Percentiles rank a stretch among this genome's conserved stretches.
phyloP scores from a whole-genome alignment of 1,284 basidiomycete species.

The Albatrellus sp. region DNA sequence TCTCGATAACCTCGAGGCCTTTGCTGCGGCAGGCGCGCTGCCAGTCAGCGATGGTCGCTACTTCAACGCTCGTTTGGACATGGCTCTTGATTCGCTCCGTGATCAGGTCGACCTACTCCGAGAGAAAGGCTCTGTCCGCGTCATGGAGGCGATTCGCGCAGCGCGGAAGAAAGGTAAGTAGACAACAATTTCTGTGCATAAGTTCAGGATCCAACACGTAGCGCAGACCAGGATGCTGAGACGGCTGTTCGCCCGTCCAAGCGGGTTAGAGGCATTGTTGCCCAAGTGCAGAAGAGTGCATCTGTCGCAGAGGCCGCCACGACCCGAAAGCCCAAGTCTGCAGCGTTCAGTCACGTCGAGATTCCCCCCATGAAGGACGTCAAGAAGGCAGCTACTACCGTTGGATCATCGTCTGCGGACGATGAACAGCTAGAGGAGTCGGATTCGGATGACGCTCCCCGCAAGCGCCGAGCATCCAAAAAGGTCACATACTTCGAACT shows the following conservation, averaged over 20 bases:
- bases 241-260: constrained; percentile 24
- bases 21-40: constrained; percentile 55
- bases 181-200: constrained; percentile 1
- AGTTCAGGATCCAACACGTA: constrained; percentile 3
- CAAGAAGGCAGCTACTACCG: constrained; percentile 2
- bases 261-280: constrained; percentile 49
- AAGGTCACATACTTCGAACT: constrained; percentile 12
- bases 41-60: constrained; percentile 73
- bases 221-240: constrained; percentile 11
- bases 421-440: background rate
- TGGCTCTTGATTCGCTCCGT: constrained; percentile 43
- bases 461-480: constrained; percentile 7
- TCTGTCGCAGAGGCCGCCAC: constrained; percentile 19
- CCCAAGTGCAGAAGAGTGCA: constrained; percentile 22
- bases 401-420: constrained; percentile 4
- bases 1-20: constrained; percentile 59
- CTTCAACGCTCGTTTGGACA: constrained; percentile 70
- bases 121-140: constrained; percentile 46
- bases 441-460: constrained; percentile 8
- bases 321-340: background rate
- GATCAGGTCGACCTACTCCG: constrained; percentile 59
- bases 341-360: constrained; percentile 12
- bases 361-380: constrained; percentile 3
- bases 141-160: constrained; percentile 48
- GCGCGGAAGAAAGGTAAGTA: constrained; percentile 45